Evolutionary conservation across 139 green algal genomes (phyloP).

Genomic region (Parachlorella kessleri): DNA sequence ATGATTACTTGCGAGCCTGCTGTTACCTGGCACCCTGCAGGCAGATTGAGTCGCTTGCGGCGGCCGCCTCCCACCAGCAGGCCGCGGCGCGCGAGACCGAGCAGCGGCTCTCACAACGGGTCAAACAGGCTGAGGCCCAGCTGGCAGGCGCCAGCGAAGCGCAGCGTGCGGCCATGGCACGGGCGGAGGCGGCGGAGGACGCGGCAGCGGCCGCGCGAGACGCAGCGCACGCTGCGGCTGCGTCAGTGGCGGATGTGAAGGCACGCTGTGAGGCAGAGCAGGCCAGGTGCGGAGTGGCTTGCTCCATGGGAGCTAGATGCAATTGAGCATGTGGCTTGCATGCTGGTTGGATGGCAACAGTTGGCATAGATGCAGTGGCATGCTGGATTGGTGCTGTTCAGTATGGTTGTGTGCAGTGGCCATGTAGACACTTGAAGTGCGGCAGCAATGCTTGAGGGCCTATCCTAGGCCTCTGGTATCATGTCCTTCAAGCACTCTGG

Average conservation of each 20-base stretch:
- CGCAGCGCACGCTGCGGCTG: constrained; percentile 18
- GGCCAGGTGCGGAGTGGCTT: background rate
- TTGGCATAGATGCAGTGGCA: too few relatives aligned
- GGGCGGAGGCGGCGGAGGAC: background rate
- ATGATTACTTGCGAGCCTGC: too few relatives aligned
- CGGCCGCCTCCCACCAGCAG: constrained; percentile 32
- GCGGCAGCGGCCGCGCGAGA: background rate
- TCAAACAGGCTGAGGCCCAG: constrained; percentile 27
- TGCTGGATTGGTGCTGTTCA: too few relatives aligned
- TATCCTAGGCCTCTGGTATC: too few relatives aligned
- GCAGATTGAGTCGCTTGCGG: constrained; percentile 60
- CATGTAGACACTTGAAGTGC: too few relatives aligned
- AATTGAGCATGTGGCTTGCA: too few relatives aligned
- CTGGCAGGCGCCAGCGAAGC: constrained; percentile 11
- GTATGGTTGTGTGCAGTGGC: too few relatives aligned
- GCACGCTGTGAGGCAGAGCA: constrained; percentile 19
- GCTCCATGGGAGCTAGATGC: too few relatives aligned
- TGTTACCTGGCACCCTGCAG: constrained; percentile 18
- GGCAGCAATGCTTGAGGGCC: too few relatives aligned
- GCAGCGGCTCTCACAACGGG: constrained; percentile 23
- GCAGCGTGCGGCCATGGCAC: constrained; percentile 20
- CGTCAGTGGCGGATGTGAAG: constrained; percentile 11
- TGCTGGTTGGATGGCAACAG: too few relatives aligned
- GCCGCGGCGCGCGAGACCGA: constrained; percentile 37
- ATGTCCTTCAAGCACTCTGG: too few relatives aligned